Conservation (phyloP, 192 early-diverging fungal genomes). For the Fimicolochytrium jonesii region DNA sequence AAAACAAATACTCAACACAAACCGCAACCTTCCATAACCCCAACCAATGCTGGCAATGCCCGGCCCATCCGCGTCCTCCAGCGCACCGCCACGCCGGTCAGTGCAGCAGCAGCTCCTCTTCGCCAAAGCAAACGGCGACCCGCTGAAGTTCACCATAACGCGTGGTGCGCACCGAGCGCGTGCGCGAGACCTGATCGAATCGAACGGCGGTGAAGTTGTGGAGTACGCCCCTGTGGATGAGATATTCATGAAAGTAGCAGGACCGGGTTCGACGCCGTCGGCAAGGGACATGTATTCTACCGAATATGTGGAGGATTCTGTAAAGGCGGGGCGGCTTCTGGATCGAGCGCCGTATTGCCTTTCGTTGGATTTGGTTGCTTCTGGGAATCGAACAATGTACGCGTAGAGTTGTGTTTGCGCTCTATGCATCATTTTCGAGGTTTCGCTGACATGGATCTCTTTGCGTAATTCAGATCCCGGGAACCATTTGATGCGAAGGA, state of each 20-base stretch:
- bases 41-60: no score
- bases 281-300: neutral
- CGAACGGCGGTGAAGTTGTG: neutral
- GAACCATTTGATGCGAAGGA: neutral
- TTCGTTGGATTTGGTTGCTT: neutral
- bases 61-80: no score
- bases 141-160: constrained; percentile 9
- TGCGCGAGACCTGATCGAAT: constrained; percentile 2
- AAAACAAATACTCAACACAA: no score
- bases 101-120: constrained; percentile 2
- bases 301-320: constrained; percentile 1
- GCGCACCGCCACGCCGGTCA: no score
- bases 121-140: neutral
- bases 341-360: neutral
- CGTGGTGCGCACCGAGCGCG: neutral
- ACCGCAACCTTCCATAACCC: no score
- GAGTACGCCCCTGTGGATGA: neutral
- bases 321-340: neutral
- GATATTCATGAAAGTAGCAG: neutral
- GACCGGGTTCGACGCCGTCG: neutral
- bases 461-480: neutral
- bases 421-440: neutral
- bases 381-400: constrained; percentile 3
- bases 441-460: neutral
- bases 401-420: neutral